Evolutionary conservation across 768 basidiomycete genomes (phyloP).

Genomic region (Thelephora aurantiotincta): DNA sequence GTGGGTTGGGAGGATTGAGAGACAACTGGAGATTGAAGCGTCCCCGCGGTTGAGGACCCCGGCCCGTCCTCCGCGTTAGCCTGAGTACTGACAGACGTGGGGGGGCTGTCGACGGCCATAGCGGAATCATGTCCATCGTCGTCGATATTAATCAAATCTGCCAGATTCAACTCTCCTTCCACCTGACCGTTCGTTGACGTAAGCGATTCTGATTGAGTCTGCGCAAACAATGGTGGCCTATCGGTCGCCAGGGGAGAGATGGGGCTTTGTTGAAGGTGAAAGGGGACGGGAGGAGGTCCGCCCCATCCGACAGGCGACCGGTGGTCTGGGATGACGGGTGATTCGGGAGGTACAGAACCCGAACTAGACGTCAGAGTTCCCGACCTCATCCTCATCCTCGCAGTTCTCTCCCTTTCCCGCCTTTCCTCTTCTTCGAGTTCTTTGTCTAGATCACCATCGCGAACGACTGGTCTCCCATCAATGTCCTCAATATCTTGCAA

Average conservation of each 20-base stretch:
- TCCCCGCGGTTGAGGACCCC: slow-evolving; percentile 15
- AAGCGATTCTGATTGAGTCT: slow-evolving; percentile 23
- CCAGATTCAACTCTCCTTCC: slow-evolving; percentile 58
- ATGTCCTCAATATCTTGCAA: slow-evolving; percentile 80
- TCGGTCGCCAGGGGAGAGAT: slow-evolving; percentile 12
- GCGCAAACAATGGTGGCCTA: slow-evolving; percentile 20
- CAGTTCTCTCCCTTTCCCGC: slow-evolving; percentile 54
- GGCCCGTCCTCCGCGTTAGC: slow-evolving; percentile 10
- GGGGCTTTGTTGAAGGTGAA: slow-evolving; percentile 22
- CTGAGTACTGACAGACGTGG: neutral
- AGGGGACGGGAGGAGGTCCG: slow-evolving; percentile 41
- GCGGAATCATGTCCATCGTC: slow-evolving; percentile 31
- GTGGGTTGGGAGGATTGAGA: slow-evolving; percentile 7
- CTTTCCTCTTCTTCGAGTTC: slow-evolving; percentile 42
- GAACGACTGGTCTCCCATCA: slow-evolving; percentile 25
- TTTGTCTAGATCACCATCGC: slow-evolving; percentile 49
- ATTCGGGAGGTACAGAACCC: slow-evolving; percentile 60
- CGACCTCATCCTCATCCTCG: slow-evolving; percentile 31
- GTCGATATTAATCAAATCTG: slow-evolving; percentile 68
- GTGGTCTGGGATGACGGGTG: slow-evolving; percentile 33
- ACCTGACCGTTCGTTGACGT: slow-evolving; percentile 8
- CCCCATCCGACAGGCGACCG: slow-evolving; percentile 34
- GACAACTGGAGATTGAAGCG: slow-evolving; percentile 1
- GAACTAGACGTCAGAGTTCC: slow-evolving; percentile 27
- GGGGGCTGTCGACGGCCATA: slow-evolving; percentile 1